These are phyloP conservation scores for Amphibolis antarctica DNA, from an alignment of 106 monocot species.

Conservation along the genomic window DNA sequence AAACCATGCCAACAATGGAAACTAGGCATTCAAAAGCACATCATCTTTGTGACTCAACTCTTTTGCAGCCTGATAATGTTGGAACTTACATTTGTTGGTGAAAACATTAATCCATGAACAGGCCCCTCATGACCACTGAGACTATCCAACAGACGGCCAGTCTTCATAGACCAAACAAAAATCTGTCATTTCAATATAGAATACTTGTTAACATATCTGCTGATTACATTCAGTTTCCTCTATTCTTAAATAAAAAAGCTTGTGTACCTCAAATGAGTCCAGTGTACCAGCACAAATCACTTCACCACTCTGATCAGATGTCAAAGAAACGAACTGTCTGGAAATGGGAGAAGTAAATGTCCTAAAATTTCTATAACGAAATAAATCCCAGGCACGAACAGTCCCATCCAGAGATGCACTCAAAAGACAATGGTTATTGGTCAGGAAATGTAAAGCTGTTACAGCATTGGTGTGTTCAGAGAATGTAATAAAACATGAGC, in stretches of 20 bases:
- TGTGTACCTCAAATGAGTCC: slow-evolving; percentile 94
- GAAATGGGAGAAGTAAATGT: slow-evolving; percentile 87
- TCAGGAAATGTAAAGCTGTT: slow-evolving; percentile 82
- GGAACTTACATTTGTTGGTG: slow-evolving; percentile 72
- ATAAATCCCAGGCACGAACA: slow-evolving; percentile 94
- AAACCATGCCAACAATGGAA: too few relatives aligned
- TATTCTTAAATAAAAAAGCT: not conserved
- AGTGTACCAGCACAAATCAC: slow-evolving; percentile 95
- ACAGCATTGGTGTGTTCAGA: slow-evolving; percentile 97
- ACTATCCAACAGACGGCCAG: slow-evolving; percentile 79
- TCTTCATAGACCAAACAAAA: slow-evolving; percentile 98
- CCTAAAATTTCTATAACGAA: slow-evolving; percentile 92
- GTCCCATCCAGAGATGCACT: slow-evolving; percentile 98
- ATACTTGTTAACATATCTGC: not conserved
- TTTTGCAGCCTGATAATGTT: not conserved
- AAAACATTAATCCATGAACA: slow-evolving; percentile 96
- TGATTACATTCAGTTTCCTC: not conserved
- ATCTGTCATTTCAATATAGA: slow-evolving; percentile 35
- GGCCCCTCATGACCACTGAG: slow-evolving; percentile 93
- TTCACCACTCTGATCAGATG: slow-evolving; percentile 89
- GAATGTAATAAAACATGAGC: slow-evolving; percentile 92
- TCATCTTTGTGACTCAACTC: too few relatives aligned
- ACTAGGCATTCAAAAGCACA: too few relatives aligned
- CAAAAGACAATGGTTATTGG: slow-evolving; percentile 72
- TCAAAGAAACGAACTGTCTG: slow-evolving; percentile 89